Conservation (phyloP, 495 filamentous ascomycete genomes). For the Neurospora sublineolata region DNA sequence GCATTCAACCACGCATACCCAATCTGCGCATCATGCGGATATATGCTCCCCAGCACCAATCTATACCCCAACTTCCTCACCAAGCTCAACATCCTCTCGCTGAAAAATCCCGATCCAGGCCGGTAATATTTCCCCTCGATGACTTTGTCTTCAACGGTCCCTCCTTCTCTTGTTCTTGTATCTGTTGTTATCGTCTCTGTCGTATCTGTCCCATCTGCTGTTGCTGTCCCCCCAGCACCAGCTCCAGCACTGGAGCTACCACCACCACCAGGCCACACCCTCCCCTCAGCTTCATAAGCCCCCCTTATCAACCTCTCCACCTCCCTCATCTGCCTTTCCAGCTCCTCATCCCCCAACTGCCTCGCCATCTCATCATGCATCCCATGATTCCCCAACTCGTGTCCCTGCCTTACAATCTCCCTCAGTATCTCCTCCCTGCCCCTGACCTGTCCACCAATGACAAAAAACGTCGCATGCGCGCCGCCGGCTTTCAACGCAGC, state of each 20-base stretch:
- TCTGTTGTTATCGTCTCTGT: slow-evolving; percentile 17
- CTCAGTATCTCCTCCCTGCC: slow-evolving; percentile 47
- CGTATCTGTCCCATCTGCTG: neutral
- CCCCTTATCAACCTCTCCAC: slow-evolving; percentile 40
- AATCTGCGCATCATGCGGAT: slow-evolving; percentile 80
- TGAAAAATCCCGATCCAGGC: slow-evolving; percentile 74
- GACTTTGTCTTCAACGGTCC: neutral
- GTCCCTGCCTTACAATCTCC: slow-evolving; percentile 49
- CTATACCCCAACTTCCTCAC: slow-evolving; percentile 46
- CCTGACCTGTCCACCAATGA: slow-evolving; percentile 63
- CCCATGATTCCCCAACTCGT: slow-evolving; percentile 75
- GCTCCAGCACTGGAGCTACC: neutral
- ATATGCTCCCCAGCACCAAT: slow-evolving; percentile 68
- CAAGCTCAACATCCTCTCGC: slow-evolving; percentile 47
- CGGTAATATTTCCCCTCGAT: slow-evolving; percentile 48
- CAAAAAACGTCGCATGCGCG: slow-evolving; percentile 65
- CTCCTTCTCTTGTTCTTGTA: neutral
- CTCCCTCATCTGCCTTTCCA: slow-evolving; percentile 29
- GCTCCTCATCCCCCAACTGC: slow-evolving; percentile 28
- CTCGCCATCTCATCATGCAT: slow-evolving; percentile 70
- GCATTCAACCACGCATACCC: slow-evolving; percentile 55
- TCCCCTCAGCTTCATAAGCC: slow-evolving; percentile 41
- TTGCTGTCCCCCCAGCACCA: neutral
- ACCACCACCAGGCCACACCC: slow-evolving; percentile 14
- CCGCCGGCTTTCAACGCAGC: slow-evolving; percentile 43